Evolutionary conservation across 768 basidiomycete species (phyloP).

Genomic region (Nidula microcarpa): DNA sequence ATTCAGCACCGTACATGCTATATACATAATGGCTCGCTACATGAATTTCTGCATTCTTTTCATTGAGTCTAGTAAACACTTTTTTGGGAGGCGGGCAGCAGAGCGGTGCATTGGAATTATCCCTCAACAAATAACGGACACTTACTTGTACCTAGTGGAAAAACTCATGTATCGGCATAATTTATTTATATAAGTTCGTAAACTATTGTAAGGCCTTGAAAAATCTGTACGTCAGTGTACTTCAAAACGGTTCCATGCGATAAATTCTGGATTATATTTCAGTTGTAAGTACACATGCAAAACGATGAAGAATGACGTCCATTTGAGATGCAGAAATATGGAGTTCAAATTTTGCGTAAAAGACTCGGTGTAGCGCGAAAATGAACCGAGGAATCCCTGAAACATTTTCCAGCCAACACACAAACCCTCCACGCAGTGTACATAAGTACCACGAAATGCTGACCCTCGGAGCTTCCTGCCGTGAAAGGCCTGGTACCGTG

Average conservation of each 20-base stretch:
- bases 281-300: neutral
- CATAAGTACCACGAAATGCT: slow-evolving; percentile 32
- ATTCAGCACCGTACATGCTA: too few relatives aligned
- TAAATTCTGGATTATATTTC: neutral
- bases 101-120: too few relatives aligned
- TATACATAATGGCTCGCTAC: too few relatives aligned
- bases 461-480: slow-evolving; percentile 34
- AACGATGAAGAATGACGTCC: neutral
- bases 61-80: too few relatives aligned
- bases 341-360: neutral
- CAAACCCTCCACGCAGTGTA: slow-evolving; percentile 39
- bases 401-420: slow-evolving; percentile 10
- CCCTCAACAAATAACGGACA: too few relatives aligned
- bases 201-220: too few relatives aligned
- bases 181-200: too few relatives aligned
- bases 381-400: neutral
- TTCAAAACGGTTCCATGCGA: neutral
- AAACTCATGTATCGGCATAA: too few relatives aligned
- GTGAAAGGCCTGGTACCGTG: slow-evolving; percentile 24
- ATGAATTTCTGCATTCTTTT: too few relatives aligned
- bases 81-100: too few relatives aligned
- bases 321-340: neutral
- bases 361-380: neutral
- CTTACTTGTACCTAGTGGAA: too few relatives aligned
- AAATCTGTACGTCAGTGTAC: neutral